Base-by-base conservation (phyloP, 192 early-diverging fungal species). In the Mortierella claussenii region DNA sequence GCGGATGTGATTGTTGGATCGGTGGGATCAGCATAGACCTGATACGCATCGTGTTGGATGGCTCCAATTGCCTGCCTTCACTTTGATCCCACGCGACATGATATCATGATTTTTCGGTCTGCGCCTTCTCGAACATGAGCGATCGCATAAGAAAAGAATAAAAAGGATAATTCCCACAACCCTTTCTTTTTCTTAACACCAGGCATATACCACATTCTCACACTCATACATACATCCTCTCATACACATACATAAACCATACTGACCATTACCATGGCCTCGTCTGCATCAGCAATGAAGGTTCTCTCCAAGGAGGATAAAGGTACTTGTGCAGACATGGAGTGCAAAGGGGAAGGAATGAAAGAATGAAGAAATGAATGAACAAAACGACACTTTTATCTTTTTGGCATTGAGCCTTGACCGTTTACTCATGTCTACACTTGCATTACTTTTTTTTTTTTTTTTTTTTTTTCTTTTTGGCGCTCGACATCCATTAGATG, bases 1-100 rank as follows among this genome's bases (percentile, higher is more conserved):
- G 93, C 93, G 20, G 93, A 95, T 66, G 92, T 93, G 81, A 76
- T 76, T 51, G 73, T 76, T 28, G 64, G 73, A 27, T 48, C 73
- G 13, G 65, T 68, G 20, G 37, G 37, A 40, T 21, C 65, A 28
- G 65, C 51, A 48, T 68, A 52, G 26, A 23, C 18, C 1, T 36
- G 32, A 11, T 3, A 3, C 11, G 20, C 12, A 34, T 1, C 30
- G 23, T 13, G 21, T 46, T 21, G 21, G 40, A 17, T 11, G 17
- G 40, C 10, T 42, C 40, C 40, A 42, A 42, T 8, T 17, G 8
- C 10, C 8, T 42, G 18, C 21, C 3, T 46, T 4, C 5, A 24
- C 4, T n/a, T n/a, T n/a, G n/a, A n/a, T n/a, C n/a, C n/a, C 23
- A 17, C 6, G 21, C 5, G n/a, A 46, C 21, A 46, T 15, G 8